Evolutionary conservation across 1,139 yeast species (phyloP), one percentile per base, ranked within the genome.

Genomic region (Candida dubliniensis): DNA sequence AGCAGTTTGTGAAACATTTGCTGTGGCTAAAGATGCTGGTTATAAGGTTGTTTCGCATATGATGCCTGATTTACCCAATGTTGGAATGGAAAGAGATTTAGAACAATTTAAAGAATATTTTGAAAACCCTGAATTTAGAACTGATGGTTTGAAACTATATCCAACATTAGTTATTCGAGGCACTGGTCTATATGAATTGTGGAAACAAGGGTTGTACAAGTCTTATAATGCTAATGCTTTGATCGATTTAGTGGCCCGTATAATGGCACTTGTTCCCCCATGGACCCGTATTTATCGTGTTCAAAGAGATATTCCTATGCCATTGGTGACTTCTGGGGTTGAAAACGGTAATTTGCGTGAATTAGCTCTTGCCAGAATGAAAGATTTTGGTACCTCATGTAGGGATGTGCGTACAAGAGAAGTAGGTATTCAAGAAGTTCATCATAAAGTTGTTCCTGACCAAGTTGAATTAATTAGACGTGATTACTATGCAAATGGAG

Each of bases 31-130:
- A 63, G 99, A 93, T 66, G 95, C 99, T 0, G 99, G 99, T 6
- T 93, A 91, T 68, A 93, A 93, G 66, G 96, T 93, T 43, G 99
- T 93, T 27, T 84, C 95, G 53, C 99, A 93, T 69, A 93, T 93
- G 99, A 93, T 93, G 99, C 99, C 99, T 14, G 99, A 93, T 73
- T 74, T 93, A 57, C 99, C 99, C 14, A 93, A 93, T 59, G 97
- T 93, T 44, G 99, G 99, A 12, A 88, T 91, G 96, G 99, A 93
- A 68, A 80, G 99, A 64, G 99, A 93, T 64, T 72, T 93, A 54
- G 96, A 90, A 57, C 99, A 93, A 67, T 93, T 93, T 61, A 81
- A 84, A 58, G 99, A 93, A 64, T 93, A 93, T 69, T 95, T 93
- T 63, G 99, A 93, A 57, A 93, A 89, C 63, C 99, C 99, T 1